phyloP scores from a whole-genome alignment of 352 stramenopile species.

The Globisporangium rhizosaccharum region DNA sequence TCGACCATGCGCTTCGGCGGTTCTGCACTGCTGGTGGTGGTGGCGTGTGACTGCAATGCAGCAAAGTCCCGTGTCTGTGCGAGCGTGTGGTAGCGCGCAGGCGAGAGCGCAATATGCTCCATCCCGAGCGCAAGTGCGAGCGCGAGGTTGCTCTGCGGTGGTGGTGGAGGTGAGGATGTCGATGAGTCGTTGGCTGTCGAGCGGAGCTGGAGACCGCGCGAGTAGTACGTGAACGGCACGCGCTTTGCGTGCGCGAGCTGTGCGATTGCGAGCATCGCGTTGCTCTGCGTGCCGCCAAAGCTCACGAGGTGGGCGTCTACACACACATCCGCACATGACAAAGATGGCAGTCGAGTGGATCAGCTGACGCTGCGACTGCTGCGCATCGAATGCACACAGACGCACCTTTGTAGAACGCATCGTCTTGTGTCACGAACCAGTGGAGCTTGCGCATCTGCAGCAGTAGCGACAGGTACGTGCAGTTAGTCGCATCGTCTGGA shows the following conservation, averaged over 20 bases:
- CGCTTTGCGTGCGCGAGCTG: slow-evolving; percentile 65
- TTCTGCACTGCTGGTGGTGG: background rate
- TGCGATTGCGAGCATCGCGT: slow-evolving; percentile 81
- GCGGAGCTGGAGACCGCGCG: slow-evolving; percentile 27
- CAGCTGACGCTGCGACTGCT: background rate
- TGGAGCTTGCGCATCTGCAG: slow-evolving; percentile 80
- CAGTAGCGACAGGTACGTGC: no score
- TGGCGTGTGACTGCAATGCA: slow-evolving; percentile 4
- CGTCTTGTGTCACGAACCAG: slow-evolving; percentile 65
- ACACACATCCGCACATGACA: no score
- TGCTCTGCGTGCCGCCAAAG: slow-evolving; percentile 79
- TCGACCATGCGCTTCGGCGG: slow-evolving; percentile 18
- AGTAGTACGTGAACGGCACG: slow-evolving; percentile 86
- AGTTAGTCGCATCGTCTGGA: background rate
- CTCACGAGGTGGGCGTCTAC: slow-evolving; percentile 56
- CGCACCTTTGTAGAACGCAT: slow-evolving; percentile 48
- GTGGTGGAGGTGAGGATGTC: background rate
- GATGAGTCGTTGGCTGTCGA: background rate
- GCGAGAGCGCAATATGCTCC: slow-evolving; percentile 46
- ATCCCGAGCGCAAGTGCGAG: slow-evolving; percentile 51
- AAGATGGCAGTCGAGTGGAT: background rate
- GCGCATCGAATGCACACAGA: background rate
- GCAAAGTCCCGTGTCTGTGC: slow-evolving; percentile 37
- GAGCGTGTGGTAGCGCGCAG: slow-evolving; percentile 40
- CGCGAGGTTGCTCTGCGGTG: slow-evolving; percentile 32